phyloP scores from a whole-genome alignment of 306 rosid species.

The Vicia villosa region DNA sequence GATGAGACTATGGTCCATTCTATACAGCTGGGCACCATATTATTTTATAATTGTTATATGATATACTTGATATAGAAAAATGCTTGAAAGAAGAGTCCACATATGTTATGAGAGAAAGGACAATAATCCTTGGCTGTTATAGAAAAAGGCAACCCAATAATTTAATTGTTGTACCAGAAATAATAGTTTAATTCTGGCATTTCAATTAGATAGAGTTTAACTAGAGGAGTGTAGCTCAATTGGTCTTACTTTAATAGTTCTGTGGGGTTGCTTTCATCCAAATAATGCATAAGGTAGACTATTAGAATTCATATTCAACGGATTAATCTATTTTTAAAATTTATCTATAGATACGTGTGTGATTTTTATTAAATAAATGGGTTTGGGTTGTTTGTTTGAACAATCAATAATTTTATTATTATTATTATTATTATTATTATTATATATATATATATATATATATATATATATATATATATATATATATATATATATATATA shows the following conservation, averaged over 20 bases:
- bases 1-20: neutral
- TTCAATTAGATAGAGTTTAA: neutral
- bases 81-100: neutral
- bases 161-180: neutral
- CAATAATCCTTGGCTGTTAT: neutral
- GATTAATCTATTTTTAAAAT: neutral
- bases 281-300: neutral
- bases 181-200: neutral
- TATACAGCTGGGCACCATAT: conserved; percentile 1
- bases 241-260: neutral
- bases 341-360: neutral
- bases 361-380: neutral
- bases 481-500: no score
- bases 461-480: no score
- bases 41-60: neutral
- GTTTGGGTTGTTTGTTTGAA: neutral
- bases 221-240: neutral
- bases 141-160: neutral
- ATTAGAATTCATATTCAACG: neutral
- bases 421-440: no score
- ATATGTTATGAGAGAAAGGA: neutral
- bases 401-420: neutral
- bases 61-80: neutral
- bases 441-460: no score
- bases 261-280: conserved; percentile 1